Evolutionary conservation across 306 rosid genomes (phyloP), one percentile per base, ranked within the genome.

Genomic region (Cajanus cajan): DNA sequence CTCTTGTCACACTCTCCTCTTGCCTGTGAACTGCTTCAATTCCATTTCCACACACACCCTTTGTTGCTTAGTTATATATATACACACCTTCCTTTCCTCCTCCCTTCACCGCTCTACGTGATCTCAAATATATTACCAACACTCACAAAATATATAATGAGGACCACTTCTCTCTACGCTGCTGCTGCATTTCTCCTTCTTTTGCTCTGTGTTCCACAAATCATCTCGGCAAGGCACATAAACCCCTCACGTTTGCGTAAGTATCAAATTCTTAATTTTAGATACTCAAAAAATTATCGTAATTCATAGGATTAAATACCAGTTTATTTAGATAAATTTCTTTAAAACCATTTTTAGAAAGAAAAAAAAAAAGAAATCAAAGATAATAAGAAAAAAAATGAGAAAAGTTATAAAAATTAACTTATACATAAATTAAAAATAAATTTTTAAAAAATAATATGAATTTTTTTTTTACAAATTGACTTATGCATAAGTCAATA

Each of bases 221-320:
- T 84, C 77, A 85, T 78, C 61, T 88, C 87, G 0, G 81, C 90
- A 15, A 88, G 92, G 76, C 90, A 75, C 89, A 54, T 90, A 48
- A 75, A 80, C 67, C 71, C 59, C 7, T 77, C 79, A 33, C 80
- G 18, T 55, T 84, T 86, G 28, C 84, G 92, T 91, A 85, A 71
- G 87, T 47, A 28, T n/a, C 37, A 24, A 25, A 11, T 25, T 58
- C 59, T 47, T 14, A 14, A 47, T 15, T 13, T 28, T 28, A 28
- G 31, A 28, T 28, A 28, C 31, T 3, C 31, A 28, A 28, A 28
- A 28, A n/a, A n/a, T n/a, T n/a, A n/a, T n/a, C n/a, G n/a, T n/a
- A n/a, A n/a, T n/a, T n/a, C n/a, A n/a, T n/a, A n/a, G n/a, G n/a
- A n/a, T n/a, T n/a, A n/a, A n/a, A n/a, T n/a, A n/a, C n/a, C n/a